Evolutionary conservation across 2,329 filamentous ascomycete genomes (phyloP).

Genomic region (Exophiala aquamarina): DNA sequence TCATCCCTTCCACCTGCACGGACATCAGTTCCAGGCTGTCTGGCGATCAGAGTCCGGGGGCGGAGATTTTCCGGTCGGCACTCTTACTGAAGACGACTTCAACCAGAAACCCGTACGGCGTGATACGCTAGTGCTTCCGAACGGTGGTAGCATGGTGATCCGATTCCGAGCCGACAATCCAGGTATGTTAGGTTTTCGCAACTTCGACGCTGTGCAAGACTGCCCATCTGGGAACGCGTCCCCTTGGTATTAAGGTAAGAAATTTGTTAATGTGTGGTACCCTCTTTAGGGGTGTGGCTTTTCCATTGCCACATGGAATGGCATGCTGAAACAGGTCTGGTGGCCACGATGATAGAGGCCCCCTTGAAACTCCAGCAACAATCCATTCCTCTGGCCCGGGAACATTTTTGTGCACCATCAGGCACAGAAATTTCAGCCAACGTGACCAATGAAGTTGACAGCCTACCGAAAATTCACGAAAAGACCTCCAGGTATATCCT

Average conservation of each 20-base stretch:
- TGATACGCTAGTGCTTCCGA: constrained; percentile 66
- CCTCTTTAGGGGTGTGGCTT: constrained; percentile 65
- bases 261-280: too few species aligned
- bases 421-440: too few species aligned
- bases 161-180: constrained; percentile 46
- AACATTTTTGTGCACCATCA: too few species aligned
- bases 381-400: too few species aligned
- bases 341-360: constrained; percentile 52
- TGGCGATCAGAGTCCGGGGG: constrained; percentile 47
- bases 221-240: too few species aligned
- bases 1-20: constrained; percentile 55
- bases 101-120: constrained; percentile 69
- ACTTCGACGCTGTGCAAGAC: neutral
- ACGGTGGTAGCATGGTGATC: constrained; percentile 66
- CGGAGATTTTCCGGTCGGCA: constrained; percentile 40
- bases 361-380: too few species aligned
- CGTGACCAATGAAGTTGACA: too few species aligned
- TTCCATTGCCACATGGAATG: constrained; percentile 82
- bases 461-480: too few species aligned
- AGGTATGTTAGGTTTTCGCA: neutral
- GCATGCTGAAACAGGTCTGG: constrained; percentile 66
- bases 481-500: too few species aligned
- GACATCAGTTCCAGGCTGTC: constrained; percentile 63
- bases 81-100: constrained; percentile 50
- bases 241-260: too few species aligned